Evolutionary conservation across 2,329 filamentous ascomycete species (phyloP).

Genomic region (Colletotrichum abscissum): DNA sequence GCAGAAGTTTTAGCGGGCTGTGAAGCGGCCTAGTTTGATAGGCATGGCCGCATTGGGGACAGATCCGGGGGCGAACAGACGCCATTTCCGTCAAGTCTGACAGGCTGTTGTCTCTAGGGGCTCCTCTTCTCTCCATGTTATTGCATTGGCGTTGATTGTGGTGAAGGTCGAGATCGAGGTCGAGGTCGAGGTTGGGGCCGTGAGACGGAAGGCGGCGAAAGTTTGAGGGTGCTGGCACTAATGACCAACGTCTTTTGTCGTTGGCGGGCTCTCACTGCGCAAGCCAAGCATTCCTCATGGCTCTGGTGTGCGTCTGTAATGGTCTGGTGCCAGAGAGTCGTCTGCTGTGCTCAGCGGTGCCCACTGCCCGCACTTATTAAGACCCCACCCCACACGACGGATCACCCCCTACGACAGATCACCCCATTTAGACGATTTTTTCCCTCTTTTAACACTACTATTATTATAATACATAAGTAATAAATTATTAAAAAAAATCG

Average conservation of each 20-base stretch:
- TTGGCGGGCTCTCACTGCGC: not conserved
- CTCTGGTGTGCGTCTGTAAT: not conserved
- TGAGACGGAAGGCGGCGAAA: slow-evolving; percentile 17
- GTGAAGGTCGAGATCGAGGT: not conserved
- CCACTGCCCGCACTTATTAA: not conserved
- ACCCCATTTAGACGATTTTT: too few species aligned
- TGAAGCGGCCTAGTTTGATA: slow-evolving; percentile 3
- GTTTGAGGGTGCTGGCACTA: slow-evolving; percentile 10
- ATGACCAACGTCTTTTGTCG: slow-evolving; percentile 14
- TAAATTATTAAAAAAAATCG: too few species aligned
- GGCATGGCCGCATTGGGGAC: slow-evolving; percentile 20
- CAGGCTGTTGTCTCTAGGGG: slow-evolving; percentile 17
- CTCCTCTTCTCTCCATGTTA: slow-evolving; percentile 25
- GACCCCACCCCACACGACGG: too few species aligned
- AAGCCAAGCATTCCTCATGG: slow-evolving; percentile 16
- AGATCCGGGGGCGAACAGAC: slow-evolving; percentile 23
- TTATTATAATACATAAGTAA: too few species aligned
- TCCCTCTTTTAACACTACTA: too few species aligned
- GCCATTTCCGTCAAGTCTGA: slow-evolving; percentile 24
- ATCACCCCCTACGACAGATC: too few species aligned
- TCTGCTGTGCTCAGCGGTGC: not conserved
- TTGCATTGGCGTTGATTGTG: slow-evolving; percentile 7
- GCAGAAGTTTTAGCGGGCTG: slow-evolving; percentile 14
- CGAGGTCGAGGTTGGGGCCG: slow-evolving; percentile 9
- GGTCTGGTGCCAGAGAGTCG: slow-evolving; percentile 21